Percentiles rank a stretch among this genome's conserved stretches.
Conservation (phyloP, 73 alveolate species). For the Stentor coeruleus region DNA sequence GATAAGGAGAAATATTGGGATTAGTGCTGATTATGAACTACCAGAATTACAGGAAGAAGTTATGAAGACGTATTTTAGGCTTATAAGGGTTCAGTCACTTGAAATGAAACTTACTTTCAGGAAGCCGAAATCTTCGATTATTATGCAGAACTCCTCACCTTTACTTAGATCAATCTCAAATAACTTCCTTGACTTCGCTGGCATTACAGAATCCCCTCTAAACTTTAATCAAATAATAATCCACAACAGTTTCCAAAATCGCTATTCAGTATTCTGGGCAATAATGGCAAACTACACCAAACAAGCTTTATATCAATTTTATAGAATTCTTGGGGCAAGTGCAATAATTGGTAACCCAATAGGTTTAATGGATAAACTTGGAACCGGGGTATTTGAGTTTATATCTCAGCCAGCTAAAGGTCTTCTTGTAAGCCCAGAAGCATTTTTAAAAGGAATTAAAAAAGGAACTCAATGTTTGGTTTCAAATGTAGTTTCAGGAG, state of each 20-base stretch:
- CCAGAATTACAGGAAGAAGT: not conserved
- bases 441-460: conserved; percentile 82
- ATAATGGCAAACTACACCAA: conserved; percentile 47
- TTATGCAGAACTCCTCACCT: not conserved
- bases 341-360: conserved; percentile 90
- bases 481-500: conserved; percentile 68
- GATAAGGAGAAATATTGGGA: not conserved
- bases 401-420: conserved; percentile 89
- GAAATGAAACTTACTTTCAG: not conserved
- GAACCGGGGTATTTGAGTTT: conserved; percentile 90
- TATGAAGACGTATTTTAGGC: not conserved
- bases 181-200: not conserved
- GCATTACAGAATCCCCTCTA: not conserved
- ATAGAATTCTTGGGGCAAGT: conserved; percentile 70
- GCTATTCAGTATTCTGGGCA: not conserved
- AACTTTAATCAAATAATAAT: not conserved
- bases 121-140: not conserved
- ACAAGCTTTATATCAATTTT: conserved; percentile 71
- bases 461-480: conserved; percentile 73
- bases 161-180: not conserved
- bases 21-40: not conserved
- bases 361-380: conserved; percentile 78
- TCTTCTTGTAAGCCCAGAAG: conserved; percentile 71
- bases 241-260: not conserved
- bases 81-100: not conserved